A percentile compares a stretch with the other conserved stretches of the same genome.
These are phyloP conservation scores for Heritiera fomes DNA, from an alignment of 345 rosid species.

Conservation along the genomic window DNA sequence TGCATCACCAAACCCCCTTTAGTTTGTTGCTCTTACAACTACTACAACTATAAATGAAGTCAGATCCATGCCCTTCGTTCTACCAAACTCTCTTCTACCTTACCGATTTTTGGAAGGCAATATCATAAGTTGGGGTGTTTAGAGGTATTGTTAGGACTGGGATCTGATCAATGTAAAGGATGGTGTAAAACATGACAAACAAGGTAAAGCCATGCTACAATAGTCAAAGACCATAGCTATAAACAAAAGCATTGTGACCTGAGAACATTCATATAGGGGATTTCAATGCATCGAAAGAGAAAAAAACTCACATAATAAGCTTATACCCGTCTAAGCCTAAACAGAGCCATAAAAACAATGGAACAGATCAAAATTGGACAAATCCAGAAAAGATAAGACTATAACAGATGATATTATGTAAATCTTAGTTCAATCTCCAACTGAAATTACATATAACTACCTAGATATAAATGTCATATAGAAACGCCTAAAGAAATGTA, in stretches of 20 bases:
- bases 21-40: too few relatives aligned
- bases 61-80: too few relatives aligned
- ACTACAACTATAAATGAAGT: too few relatives aligned
- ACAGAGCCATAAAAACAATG: background rate
- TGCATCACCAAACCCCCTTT: too few relatives aligned
- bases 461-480: constrained; percentile 26
- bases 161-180: background rate
- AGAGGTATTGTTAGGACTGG: too few relatives aligned
- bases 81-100: too few relatives aligned
- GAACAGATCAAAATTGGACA: background rate
- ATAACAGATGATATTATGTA: constrained; percentile 7
- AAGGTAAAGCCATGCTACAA: background rate
- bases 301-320: background rate
- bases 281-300: background rate
- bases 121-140: too few relatives aligned
- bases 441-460: constrained; percentile 26
- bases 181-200: background rate
- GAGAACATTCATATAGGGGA: background rate
- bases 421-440: background rate
- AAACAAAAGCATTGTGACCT: background rate
- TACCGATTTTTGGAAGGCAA: too few relatives aligned
- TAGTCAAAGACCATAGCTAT: background rate
- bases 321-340: background rate
- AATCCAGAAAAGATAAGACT: background rate
- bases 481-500: constrained; percentile 23